Evolutionary conservation across 2,329 filamentous ascomycete species (phyloP).

Genomic region (Alternaria postmessia): DNA sequence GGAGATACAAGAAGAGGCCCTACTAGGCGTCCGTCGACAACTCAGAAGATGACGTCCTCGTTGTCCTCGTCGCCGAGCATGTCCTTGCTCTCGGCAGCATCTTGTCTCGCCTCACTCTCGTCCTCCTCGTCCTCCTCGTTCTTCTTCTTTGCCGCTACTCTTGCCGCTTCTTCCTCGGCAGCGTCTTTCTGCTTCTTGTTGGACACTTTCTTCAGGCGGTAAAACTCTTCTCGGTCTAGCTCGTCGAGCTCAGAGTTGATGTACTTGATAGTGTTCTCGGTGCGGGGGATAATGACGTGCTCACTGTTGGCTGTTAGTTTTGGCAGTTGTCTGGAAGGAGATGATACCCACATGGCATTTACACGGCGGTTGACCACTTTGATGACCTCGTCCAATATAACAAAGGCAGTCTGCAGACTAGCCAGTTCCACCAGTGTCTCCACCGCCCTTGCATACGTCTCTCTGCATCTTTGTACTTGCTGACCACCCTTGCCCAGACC

Average conservation of each 20-base stretch:
- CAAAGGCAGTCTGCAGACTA: constrained; percentile 95
- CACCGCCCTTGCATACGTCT: constrained; percentile 94
- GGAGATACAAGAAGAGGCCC: not conserved
- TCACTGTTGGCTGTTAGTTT: constrained; percentile 62
- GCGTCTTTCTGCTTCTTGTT: constrained; percentile 69
- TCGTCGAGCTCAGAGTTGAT: constrained; percentile 99
- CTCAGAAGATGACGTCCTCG: constrained; percentile 83
- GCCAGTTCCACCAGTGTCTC: constrained; percentile 95
- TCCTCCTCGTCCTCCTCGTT: constrained; percentile 33
- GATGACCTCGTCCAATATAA: constrained; percentile 98
- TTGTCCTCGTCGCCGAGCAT: constrained; percentile 79
- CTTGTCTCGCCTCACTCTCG: constrained; percentile 24
- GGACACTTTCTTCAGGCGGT: constrained; percentile 92
- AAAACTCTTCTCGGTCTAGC: constrained; percentile 97
- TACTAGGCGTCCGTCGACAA: not conserved
- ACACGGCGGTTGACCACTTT: constrained; percentile 99
- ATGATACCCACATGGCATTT: constrained; percentile 80
- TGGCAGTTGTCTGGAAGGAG: not conserved
- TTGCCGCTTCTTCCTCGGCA: constrained; percentile 49
- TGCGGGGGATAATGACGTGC: constrained; percentile 95
- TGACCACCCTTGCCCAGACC: constrained; percentile 96
- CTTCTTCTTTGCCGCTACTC: constrained; percentile 51
- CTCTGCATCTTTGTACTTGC: constrained; percentile 91
- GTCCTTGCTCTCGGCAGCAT: constrained; percentile 63
- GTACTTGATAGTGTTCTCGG: constrained; percentile 99